These are phyloP conservation scores for Tanacetum coccineum DNA, from an alignment of 129 eudicot genomes.

Conservation along the genomic window DNA sequence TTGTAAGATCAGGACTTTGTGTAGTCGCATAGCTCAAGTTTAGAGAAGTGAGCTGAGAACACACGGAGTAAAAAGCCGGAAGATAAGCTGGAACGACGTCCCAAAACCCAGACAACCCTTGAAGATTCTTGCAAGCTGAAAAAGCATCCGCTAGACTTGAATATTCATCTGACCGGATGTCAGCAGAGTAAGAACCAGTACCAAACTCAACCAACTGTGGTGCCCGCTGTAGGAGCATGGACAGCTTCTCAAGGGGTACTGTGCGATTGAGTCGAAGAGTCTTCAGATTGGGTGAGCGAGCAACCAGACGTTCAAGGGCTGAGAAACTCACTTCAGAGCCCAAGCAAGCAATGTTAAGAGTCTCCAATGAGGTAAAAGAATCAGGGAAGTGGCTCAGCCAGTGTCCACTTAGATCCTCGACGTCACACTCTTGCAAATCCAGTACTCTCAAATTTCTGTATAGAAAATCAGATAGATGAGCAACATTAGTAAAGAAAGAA, in stretches of 20 bases:
- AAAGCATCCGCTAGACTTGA: slow-evolving; percentile 53
- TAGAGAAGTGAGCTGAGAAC: slow-evolving; percentile 63
- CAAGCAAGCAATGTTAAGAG: slow-evolving; percentile 71
- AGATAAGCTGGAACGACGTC: slow-evolving; percentile 79
- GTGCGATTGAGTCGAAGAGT: too few species aligned
- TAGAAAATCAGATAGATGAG: too few species aligned
- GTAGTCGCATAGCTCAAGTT: slow-evolving; percentile 49
- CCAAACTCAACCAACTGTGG: slow-evolving; percentile 71
- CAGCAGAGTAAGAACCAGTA: slow-evolving; percentile 70
- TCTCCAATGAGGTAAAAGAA: slow-evolving; percentile 61
- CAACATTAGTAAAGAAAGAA: too few species aligned
- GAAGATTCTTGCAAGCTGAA: slow-evolving; percentile 66
- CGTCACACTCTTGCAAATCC: slow-evolving; percentile 85
- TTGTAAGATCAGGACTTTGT: slow-evolving; percentile 64
- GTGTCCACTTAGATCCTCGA: slow-evolving; percentile 82
- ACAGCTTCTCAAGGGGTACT: too few species aligned
- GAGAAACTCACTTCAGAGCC: slow-evolving; percentile 67
- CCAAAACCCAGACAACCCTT: slow-evolving; percentile 83
- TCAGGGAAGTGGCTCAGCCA: slow-evolving; percentile 94
- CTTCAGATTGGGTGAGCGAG: too few species aligned
- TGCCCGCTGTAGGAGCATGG: slow-evolving; percentile 32
- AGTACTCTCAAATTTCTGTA: slow-evolving; percentile 70
- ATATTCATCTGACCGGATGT: slow-evolving; percentile 53
- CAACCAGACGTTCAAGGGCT: too few species aligned
- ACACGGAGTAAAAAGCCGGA: slow-evolving; percentile 61